Percentiles rank a stretch among this genome's conserved stretches.
Evolutionary conservation across 305 asterid genomes (phyloP).

Genomic region (Stenogyne calaminthoides): DNA sequence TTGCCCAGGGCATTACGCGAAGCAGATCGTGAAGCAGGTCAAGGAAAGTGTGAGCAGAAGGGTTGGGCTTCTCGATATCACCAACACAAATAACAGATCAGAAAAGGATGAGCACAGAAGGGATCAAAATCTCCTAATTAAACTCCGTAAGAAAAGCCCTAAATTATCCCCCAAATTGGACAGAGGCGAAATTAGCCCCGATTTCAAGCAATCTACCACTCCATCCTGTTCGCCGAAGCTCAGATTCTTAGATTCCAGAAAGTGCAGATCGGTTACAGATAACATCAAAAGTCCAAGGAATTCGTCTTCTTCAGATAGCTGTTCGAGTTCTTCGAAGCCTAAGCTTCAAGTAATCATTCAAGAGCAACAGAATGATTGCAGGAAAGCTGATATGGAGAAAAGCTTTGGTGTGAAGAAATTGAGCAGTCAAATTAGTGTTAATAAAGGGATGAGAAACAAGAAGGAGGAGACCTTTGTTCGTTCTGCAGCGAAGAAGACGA

Average conservation of each 20-base stretch:
- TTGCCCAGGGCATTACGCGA: constrained; percentile 51
- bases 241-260: constrained; percentile 41
- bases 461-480: constrained; percentile 58
- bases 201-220: constrained; percentile 12
- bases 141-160: constrained; percentile 35
- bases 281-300: constrained; percentile 36
- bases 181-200: constrained; percentile 31
- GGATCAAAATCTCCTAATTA: constrained; percentile 55
- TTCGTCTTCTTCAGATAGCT: constrained; percentile 32
- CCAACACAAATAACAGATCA: constrained; percentile 48
- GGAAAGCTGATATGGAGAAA: constrained; percentile 29
- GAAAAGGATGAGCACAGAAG: constrained; percentile 36
- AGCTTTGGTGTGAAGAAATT: constrained; percentile 30
- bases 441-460: constrained; percentile 45
- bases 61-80: constrained; percentile 64
- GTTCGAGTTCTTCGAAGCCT: not conserved
- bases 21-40: constrained; percentile 70
- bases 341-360: constrained; percentile 9
- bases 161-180: not conserved
- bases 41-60: constrained; percentile 64
- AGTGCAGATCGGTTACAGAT: constrained; percentile 23
- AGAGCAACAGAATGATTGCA: constrained; percentile 12
- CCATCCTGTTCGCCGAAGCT: constrained; percentile 40
- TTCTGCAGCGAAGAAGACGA: constrained; percentile 34
- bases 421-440: constrained; percentile 27